A percentile compares a stretch with the other conserved stretches of the same genome.
phyloP scores from a whole-genome alignment of 1,284 basidiomycete genomes.

The Leucoagaricus sp. region DNA sequence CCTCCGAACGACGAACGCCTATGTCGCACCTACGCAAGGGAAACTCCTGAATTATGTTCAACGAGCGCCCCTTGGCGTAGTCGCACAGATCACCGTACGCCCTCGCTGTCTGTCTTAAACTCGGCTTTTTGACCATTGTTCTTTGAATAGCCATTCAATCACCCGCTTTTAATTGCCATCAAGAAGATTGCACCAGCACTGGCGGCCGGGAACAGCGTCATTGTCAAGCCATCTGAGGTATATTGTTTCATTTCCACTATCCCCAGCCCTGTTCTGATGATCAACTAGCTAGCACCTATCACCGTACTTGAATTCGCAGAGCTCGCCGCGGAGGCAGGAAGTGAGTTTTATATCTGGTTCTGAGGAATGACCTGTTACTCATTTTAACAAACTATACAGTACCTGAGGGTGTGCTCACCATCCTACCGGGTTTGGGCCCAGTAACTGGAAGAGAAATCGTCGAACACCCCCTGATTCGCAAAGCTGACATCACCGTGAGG shows the following conservation, averaged over 20 bases:
- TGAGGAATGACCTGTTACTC: background rate
- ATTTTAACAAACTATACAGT: conserved; percentile 42
- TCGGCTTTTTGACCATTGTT: background rate
- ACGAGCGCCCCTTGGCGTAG: conserved; percentile 78
- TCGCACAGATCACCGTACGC: conserved; percentile 78
- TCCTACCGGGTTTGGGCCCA: conserved; percentile 71
- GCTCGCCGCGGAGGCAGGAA: conserved; percentile 63
- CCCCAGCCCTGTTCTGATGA: background rate
- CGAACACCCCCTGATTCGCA: conserved; percentile 64
- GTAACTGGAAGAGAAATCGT: conserved; percentile 66
- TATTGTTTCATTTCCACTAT: too few species aligned
- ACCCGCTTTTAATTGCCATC: conserved; percentile 78
- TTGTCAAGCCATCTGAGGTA: conserved; percentile 83
- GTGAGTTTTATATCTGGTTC: conserved; percentile 41
- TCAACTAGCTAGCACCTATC: conserved; percentile 69
- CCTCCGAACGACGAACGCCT: conserved; percentile 66
- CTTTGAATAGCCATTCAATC: conserved; percentile 71
- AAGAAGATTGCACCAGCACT: conserved; percentile 87
- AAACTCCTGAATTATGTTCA: conserved; percentile 76
- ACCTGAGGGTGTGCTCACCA: conserved; percentile 70
- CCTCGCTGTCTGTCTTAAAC: background rate
- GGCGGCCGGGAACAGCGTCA: conserved; percentile 80
- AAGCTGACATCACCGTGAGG: conserved; percentile 81
- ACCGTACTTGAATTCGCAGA: conserved; percentile 76
- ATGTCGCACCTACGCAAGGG: conserved; percentile 78